Percentiles rank a stretch among this genome's conserved stretches.
These are phyloP conservation scores for Candida manassasensis DNA, from an alignment of 805 yeast species.

Conservation along the genomic window DNA sequence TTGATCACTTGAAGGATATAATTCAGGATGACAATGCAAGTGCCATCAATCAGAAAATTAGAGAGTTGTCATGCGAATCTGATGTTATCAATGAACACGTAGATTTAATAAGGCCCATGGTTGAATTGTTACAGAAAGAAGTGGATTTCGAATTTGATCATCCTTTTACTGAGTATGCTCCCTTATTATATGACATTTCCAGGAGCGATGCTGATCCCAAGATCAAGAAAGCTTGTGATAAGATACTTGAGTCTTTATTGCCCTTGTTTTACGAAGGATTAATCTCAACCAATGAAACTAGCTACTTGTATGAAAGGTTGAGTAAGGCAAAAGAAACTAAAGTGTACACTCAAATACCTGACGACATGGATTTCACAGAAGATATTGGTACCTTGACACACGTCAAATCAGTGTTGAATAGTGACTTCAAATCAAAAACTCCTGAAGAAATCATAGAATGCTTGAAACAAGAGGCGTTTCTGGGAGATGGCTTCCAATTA, in stretches of 20 bases:
- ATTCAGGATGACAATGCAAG: not conserved
- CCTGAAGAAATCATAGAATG: conserved; percentile 12
- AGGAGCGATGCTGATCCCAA: not conserved
- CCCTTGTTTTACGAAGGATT: conserved; percentile 3
- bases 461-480: conserved; percentile 12
- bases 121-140: not conserved
- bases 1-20: conserved; percentile 4
- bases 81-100: not conserved
- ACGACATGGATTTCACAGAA: conserved; percentile 10
- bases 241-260: conserved; percentile 1
- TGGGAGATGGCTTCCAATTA: conserved; percentile 9
- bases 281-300: not conserved
- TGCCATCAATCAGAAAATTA: not conserved
- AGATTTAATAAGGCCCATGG: not conserved
- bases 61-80: not conserved
- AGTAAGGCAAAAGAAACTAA: not conserved
- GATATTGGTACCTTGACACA: conserved; percentile 6
- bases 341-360: conserved; percentile 14
- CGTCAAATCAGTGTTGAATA: conserved; percentile 4
- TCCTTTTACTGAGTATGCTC: conserved; percentile 3
- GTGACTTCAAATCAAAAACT: conserved; percentile 6
- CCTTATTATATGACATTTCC: not conserved
- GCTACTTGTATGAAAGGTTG: not conserved
- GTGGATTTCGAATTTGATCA: conserved; percentile 1
- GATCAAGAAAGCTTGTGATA: not conserved